A percentile compares a stretch with the other conserved stretches of the same genome.
These are phyloP conservation scores for Colletotrichum limetticola DNA, from an alignment of 2,329 filamentous ascomycete genomes.

Conservation along the genomic window DNA sequence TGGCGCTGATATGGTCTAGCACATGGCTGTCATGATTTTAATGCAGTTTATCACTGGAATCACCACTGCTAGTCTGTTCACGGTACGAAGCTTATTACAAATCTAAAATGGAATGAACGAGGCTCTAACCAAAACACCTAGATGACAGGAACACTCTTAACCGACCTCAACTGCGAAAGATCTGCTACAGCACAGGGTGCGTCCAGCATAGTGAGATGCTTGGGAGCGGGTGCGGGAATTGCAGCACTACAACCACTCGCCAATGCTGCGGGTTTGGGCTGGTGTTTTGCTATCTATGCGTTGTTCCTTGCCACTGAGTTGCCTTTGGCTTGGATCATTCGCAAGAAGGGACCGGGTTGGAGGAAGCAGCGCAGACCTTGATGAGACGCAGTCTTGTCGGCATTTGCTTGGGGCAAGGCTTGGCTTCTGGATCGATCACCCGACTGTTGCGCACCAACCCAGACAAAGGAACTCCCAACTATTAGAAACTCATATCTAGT, in stretches of 20 bases:
- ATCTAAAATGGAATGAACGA: background rate
- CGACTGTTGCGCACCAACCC: too few relatives aligned
- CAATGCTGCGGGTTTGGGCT: slow-evolving; percentile 30
- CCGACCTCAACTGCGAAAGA: slow-evolving; percentile 39
- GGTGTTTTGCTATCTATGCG: slow-evolving; percentile 38
- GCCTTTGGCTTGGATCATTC: background rate
- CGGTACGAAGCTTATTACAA: background rate
- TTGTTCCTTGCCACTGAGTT: slow-evolving; percentile 16
- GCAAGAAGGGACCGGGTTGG: background rate
- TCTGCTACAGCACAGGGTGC: slow-evolving; percentile 42
- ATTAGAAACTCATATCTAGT: too few relatives aligned
- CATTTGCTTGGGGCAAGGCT: too few relatives aligned
- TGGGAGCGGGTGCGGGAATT: slow-evolving; percentile 38
- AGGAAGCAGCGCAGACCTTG: background rate
- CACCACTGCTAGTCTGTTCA: slow-evolving; percentile 28
- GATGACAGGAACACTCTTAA: slow-evolving; percentile 39
- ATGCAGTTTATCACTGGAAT: slow-evolving; percentile 35
- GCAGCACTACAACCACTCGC: slow-evolving; percentile 39
- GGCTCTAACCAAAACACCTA: background rate
- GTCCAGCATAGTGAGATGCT: slow-evolving; percentile 40
- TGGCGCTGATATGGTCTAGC: background rate
- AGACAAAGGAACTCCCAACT: too few relatives aligned
- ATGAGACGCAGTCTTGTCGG: too few relatives aligned
- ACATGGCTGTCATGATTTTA: slow-evolving; percentile 28
- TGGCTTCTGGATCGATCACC: too few relatives aligned